Percentiles rank a stretch among this genome's conserved stretches.
Evolutionary conservation across 805 yeast species (phyloP).

Genomic region (Helenozyma rhizophorensis): DNA sequence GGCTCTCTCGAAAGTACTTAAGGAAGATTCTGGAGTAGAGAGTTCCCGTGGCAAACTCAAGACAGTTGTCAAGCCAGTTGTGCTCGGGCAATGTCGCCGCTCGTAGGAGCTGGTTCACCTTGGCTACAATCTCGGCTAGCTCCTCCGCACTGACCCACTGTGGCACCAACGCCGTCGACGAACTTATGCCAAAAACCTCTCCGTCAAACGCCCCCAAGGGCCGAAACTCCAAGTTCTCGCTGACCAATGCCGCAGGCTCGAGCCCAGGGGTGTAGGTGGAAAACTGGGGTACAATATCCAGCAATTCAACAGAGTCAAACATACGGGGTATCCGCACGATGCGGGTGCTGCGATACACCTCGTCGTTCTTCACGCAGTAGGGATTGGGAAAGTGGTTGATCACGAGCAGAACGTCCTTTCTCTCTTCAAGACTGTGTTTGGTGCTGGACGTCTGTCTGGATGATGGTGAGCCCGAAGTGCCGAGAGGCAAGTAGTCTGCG

Average conservation of each 20-base stretch:
- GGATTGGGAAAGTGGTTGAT: constrained; percentile 67
- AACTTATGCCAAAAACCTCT: constrained; percentile 48
- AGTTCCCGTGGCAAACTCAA: constrained; percentile 38
- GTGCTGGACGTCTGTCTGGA: background rate
- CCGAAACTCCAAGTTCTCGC: constrained; percentile 19
- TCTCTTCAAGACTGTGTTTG: background rate
- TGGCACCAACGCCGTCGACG: constrained; percentile 44
- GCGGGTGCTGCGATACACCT: constrained; percentile 37
- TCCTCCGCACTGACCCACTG: constrained; percentile 25
- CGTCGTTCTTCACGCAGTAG: constrained; percentile 32
- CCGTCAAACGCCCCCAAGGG: constrained; percentile 37
- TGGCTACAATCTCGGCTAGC: constrained; percentile 36
- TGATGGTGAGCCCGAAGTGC: no score
- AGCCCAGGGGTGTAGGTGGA: constrained; percentile 52
- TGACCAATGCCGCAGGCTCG: constrained; percentile 56
- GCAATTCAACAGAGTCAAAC: constrained; percentile 25
- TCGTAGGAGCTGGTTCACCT: constrained; percentile 40
- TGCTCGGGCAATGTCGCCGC: constrained; percentile 38
- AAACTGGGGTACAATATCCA: constrained; percentile 51
- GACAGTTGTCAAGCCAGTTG: constrained; percentile 31
- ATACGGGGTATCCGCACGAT: constrained; percentile 63
- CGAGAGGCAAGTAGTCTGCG: background rate
- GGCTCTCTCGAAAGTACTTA: constrained; percentile 12
- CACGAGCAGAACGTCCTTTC: constrained; percentile 23
- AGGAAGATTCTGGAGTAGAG: constrained; percentile 23